phyloP scores from a whole-genome alignment of 192 early-diverging fungal genomes.

The Coemansia sp. region DNA sequence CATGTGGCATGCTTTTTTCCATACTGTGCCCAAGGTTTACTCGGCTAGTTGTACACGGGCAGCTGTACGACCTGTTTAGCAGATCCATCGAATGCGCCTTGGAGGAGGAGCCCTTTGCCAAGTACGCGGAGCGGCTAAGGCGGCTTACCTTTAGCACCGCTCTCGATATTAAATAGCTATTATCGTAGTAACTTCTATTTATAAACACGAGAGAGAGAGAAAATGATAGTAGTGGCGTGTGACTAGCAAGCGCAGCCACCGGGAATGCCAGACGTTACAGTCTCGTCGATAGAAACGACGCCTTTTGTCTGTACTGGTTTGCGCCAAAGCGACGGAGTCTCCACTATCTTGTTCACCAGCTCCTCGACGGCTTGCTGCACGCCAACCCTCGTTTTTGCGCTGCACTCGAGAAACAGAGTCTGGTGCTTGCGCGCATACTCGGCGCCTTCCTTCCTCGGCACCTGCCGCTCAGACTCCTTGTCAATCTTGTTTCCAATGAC shows the following conservation, averaged over 20 bases:
- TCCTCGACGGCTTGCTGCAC: constrained; percentile 95
- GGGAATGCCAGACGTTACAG: constrained; percentile 38
- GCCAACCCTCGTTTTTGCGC: constrained; percentile 92
- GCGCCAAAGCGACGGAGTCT: constrained; percentile 71
- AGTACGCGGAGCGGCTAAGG: background rate
- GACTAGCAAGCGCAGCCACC: constrained; percentile 42
- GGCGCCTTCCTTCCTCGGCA: constrained; percentile 85
- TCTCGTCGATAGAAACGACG: constrained; percentile 43
- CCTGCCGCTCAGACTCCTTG: constrained; percentile 73
- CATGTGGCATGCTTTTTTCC: background rate
- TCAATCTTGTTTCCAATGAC: constrained; percentile 99
- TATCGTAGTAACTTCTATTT: background rate
- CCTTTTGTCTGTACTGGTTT: constrained; percentile 44
- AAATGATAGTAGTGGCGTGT: background rate
- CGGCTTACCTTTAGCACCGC: background rate
- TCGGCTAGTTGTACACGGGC: background rate
- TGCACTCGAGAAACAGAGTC: constrained; percentile 95
- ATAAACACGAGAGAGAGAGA: background rate
- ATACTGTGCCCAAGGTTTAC: background rate
- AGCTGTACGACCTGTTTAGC: background rate
- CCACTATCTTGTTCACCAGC: constrained; percentile 85
- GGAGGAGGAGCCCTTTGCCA: background rate
- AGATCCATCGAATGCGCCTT: background rate
- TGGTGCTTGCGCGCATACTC: constrained; percentile 89
- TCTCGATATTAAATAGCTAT: background rate